A percentile compares a stretch with the other conserved stretches of the same genome.
Conservation (phyloP, 371 early-diverging fungal genomes). For the Dichotomocladium elegans region DNA sequence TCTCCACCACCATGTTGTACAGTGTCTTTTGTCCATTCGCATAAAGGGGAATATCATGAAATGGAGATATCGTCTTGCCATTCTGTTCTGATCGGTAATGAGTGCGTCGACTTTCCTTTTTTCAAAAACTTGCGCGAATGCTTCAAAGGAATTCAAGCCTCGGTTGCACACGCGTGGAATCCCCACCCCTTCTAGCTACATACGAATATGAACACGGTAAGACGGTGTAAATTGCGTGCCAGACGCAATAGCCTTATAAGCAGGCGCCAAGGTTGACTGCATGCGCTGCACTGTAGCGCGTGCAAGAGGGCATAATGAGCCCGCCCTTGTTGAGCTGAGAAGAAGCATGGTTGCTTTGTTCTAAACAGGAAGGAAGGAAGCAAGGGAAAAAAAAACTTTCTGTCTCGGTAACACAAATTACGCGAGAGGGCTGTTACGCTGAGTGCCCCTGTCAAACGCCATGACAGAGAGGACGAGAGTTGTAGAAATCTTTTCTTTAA, state of each 20-base stretch:
- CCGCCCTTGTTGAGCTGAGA: background rate
- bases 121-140: too few species aligned
- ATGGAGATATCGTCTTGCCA: conserved; percentile 84
- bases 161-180: background rate
- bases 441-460: too few species aligned
- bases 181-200: background rate
- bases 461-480: too few species aligned
- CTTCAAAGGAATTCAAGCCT: background rate
- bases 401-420: too few species aligned
- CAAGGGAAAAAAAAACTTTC: too few species aligned
- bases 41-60: conserved; percentile 99
- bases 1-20: conserved; percentile 98
- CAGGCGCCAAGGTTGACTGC: conserved; percentile 3
- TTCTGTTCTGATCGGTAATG: conserved; percentile 74
- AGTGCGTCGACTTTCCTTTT: background rate
- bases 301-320: conserved; percentile 1
- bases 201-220: conserved; percentile 14
- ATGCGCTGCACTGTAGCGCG: conserved; percentile 1
- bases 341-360: background rate
- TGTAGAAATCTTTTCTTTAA: too few species aligned
- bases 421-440: too few species aligned
- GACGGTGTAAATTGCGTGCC: conserved; percentile 11
- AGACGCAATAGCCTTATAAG: background rate
- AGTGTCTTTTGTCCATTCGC: conserved; percentile 80
- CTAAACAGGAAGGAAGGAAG: background rate